phyloP scores from a whole-genome alignment of 1,284 basidiomycete genomes.

The Leccinum pseudoinsigne region DNA sequence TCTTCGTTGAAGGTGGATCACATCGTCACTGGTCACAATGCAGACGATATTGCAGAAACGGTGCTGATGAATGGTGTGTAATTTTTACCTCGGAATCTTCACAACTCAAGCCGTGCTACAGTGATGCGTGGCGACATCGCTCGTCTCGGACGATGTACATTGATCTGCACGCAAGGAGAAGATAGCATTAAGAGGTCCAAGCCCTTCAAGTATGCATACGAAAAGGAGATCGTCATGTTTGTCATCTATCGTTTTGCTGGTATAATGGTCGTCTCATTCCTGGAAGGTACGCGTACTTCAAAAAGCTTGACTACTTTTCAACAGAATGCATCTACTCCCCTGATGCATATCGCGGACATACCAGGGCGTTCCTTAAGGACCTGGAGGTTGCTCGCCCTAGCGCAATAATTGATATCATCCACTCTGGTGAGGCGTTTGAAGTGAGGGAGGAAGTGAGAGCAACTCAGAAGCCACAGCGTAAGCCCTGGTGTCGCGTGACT shows the following conservation, averaged over 20 bases:
- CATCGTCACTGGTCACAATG: constrained; percentile 99
- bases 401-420: constrained; percentile 97
- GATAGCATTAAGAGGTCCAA: constrained; percentile 96
- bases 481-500: constrained; percentile 28
- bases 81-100: background rate
- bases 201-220: constrained; percentile 99
- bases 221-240: constrained; percentile 99
- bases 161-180: constrained; percentile 91
- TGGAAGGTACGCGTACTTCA: constrained; percentile 94
- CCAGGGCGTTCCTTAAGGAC: constrained; percentile 92
- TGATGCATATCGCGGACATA: constrained; percentile 96
- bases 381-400: constrained; percentile 92
- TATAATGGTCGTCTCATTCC: constrained; percentile 6
- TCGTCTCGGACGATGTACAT: constrained; percentile 89
- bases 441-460: constrained; percentile 77
- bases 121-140: constrained; percentile 98
- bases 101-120: constrained; percentile 33
- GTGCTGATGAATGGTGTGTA: constrained; percentile 96
- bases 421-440: constrained; percentile 91
- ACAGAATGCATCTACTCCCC: constrained; percentile 99
- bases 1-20: constrained; percentile 90
- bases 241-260: constrained; percentile 24
- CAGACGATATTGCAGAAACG: constrained; percentile 98
- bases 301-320: constrained; percentile 97
- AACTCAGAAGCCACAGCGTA: constrained; percentile 78